Conservation (phyloP, 129 eudicot species). For the Flaveria robusta region DNA sequence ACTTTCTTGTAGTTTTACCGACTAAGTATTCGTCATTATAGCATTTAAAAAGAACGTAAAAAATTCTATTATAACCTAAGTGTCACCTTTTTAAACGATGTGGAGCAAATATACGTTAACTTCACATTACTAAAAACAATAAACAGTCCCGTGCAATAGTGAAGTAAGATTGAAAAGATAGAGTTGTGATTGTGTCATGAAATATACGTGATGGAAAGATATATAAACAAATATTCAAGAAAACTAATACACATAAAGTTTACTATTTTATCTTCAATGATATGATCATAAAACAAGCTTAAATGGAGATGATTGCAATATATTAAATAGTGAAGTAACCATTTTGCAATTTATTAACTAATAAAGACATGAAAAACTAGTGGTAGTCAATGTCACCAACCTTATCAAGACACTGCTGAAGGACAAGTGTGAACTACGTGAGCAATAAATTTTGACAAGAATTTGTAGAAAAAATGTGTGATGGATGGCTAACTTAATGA, state of each 20-base stretch:
- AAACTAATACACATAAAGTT: background rate
- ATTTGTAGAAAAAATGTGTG: constrained; percentile 22
- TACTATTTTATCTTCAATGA: background rate
- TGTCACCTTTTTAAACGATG: no score
- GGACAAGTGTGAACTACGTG: constrained; percentile 33
- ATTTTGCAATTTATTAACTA: constrained; percentile 1
- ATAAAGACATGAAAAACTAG: constrained; percentile 17
- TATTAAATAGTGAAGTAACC: background rate
- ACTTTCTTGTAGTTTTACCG: no score
- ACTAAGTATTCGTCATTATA: no score
- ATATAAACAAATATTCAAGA: background rate
- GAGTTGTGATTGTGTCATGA: no score
- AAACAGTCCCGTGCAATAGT: no score
- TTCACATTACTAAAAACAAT: no score
- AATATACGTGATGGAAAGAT: no score
- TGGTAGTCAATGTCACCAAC: constrained; percentile 38
- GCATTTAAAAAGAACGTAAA: no score
- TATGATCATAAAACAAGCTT: background rate
- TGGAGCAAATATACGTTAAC: no score
- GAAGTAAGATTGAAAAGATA: no score
- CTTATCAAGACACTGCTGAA: constrained; percentile 37
- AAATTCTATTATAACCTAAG: no score
- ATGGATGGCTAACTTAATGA: constrained; percentile 33
- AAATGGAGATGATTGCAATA: constrained; percentile 9
- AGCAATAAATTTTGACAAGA: constrained; percentile 36